A percentile compares a stretch with the other conserved stretches of the same genome.
Evolutionary conservation across 129 eudicot species (phyloP).

Genomic region (Saussurea involucrata): DNA sequence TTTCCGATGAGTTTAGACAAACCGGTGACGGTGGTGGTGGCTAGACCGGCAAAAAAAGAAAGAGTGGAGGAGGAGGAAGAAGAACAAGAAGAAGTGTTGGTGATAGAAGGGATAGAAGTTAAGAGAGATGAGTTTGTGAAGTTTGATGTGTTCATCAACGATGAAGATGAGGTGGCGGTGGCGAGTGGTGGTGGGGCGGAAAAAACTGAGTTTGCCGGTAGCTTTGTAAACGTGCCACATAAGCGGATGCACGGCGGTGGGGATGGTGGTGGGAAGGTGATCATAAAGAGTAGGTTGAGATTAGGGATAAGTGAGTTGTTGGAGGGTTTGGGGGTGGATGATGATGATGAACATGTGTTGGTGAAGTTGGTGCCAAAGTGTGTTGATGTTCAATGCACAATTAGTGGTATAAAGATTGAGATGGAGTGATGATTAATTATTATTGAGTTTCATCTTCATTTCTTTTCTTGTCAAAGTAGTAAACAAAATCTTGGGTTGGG

Average conservation of each 20-base stretch:
- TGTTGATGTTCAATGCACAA: constrained; percentile 28
- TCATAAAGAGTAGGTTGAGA: constrained; percentile 24
- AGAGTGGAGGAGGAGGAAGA: constrained; percentile 5
- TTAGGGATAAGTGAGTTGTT: constrained; percentile 42
- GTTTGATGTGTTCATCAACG: constrained; percentile 34
- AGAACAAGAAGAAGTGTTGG: constrained; percentile 30
- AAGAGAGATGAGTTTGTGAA: constrained; percentile 29
- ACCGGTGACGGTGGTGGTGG: constrained; percentile 15
- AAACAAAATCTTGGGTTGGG: too few species aligned
- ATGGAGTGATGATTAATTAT: constrained; percentile 9
- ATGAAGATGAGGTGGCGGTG: constrained; percentile 18
- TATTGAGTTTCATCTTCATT: not conserved
- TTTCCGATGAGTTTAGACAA: constrained; percentile 22
- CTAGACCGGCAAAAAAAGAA: constrained; percentile 13
- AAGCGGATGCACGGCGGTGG: not conserved
- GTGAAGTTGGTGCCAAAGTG: constrained; percentile 46
- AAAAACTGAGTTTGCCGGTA: constrained; percentile 25
- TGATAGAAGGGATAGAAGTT: constrained; percentile 25
- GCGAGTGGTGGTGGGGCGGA: constrained; percentile 3
- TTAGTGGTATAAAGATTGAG: constrained; percentile 50
- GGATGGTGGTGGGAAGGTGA: constrained; percentile 17
- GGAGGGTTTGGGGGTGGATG: constrained; percentile 47
- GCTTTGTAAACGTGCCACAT: constrained; percentile 29
- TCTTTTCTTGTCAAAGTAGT: not conserved
- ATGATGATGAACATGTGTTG: constrained; percentile 42